phyloP scores from a whole-genome alignment of 2,329 filamentous ascomycete species.

The Neofusicoccum ribis region DNA sequence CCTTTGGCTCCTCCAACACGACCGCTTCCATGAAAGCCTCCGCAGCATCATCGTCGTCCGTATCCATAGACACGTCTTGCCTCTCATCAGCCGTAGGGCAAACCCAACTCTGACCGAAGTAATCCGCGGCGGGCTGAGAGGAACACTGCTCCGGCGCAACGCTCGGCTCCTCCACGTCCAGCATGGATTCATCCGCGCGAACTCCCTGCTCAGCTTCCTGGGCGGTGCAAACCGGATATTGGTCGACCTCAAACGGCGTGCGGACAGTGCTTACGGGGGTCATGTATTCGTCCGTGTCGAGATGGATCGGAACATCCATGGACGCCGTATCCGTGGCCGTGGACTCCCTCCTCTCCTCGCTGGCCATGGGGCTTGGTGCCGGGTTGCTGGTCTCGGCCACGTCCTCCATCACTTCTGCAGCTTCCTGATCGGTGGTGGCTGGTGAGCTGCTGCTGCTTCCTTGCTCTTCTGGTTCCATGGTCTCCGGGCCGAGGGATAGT shows the following conservation, averaged over 20 bases:
- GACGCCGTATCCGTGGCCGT: background rate
- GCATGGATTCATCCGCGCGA: background rate
- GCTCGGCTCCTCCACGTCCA: background rate
- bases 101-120: background rate
- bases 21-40: background rate
- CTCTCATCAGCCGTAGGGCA: background rate
- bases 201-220: background rate
- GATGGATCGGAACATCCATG: background rate
- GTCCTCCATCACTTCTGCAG: too few relatives aligned
- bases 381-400: too few relatives aligned
- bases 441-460: too few relatives aligned
- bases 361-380: too few relatives aligned
- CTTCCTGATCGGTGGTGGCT: too few relatives aligned
- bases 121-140: background rate
- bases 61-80: background rate
- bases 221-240: too few relatives aligned
- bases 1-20: background rate
- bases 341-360: slow-evolving; percentile 27
- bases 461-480: too few relatives aligned
- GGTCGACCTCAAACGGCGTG: background rate
- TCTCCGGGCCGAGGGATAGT: too few relatives aligned
- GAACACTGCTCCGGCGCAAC: background rate
- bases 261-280: background rate
- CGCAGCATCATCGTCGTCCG: background rate
- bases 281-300: background rate